Conservation (phyloP, 495 filamentous ascomycete species). For the Annulohypoxylon bovei region DNA sequence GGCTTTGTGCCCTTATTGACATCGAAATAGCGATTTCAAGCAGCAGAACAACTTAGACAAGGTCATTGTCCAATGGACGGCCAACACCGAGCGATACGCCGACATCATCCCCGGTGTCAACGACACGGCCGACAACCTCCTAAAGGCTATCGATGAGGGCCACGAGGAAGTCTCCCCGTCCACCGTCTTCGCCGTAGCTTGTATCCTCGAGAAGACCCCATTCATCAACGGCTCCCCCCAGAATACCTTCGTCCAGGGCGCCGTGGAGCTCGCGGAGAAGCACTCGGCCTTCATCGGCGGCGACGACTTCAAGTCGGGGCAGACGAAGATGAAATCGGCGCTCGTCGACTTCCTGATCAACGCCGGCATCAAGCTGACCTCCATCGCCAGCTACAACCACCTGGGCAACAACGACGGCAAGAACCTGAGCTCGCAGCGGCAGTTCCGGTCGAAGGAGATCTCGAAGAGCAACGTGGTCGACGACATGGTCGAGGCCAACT, state of each 20-base stretch:
- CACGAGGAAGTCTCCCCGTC: constrained; percentile 93
- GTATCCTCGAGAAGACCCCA: constrained; percentile 85
- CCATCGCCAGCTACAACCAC: constrained; percentile 99
- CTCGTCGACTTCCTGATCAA: constrained; percentile 98
- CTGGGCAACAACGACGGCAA: constrained; percentile 99
- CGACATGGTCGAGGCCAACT: constrained; percentile 98
- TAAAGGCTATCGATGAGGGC: constrained; percentile 84
- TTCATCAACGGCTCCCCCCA: constrained; percentile 99
- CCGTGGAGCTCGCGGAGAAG: constrained; percentile 88
- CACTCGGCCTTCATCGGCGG: constrained; percentile 92
- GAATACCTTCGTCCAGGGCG: constrained; percentile 97
- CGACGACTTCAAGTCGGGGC: constrained; percentile 99
- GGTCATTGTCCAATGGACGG: constrained; percentile 98
- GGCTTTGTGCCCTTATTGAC: constrained; percentile 42
- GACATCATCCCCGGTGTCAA: constrained; percentile 90
- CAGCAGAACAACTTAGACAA: constrained; percentile 85
- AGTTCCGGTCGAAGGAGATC: constrained; percentile 99
- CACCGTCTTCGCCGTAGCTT: constrained; percentile 94
- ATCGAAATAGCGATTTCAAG: constrained; percentile 81
- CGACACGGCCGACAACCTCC: constrained; percentile 93
- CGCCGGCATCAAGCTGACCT: constrained; percentile 98
- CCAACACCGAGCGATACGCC: constrained; percentile 97
- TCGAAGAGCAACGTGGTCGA: constrained; percentile 99
- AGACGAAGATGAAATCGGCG: constrained; percentile 99
- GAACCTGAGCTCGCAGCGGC: constrained; percentile 96